Percentiles rank a stretch among this genome's conserved stretches.
phyloP scores from a whole-genome alignment of 2,329 filamentous ascomycete species.

The Helicocarpus griseus region DNA sequence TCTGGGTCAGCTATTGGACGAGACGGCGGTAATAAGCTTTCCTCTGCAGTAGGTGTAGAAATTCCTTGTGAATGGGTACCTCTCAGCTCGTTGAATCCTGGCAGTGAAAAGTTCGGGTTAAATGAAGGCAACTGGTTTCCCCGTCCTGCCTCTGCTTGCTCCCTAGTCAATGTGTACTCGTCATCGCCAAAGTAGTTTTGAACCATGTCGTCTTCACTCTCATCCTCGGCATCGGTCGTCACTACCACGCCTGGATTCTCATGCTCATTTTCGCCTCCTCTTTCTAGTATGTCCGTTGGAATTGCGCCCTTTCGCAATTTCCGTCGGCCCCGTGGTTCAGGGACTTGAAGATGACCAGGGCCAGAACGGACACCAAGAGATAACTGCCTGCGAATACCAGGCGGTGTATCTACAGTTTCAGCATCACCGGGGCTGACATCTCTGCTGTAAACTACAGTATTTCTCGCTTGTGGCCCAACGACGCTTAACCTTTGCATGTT shows the following conservation, averaged over 20 bases:
- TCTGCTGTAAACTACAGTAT: conserved; percentile 16
- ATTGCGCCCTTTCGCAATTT: not conserved
- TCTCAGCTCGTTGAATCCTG: conserved; percentile 5
- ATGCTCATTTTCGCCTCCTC: conserved; percentile 14
- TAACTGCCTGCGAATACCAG: conserved; percentile 26
- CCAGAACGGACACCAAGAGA: conserved; percentile 33
- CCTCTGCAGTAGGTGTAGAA: not conserved
- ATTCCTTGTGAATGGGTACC: too few relatives aligned
- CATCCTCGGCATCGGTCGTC: conserved; percentile 24
- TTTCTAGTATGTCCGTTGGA: not conserved
- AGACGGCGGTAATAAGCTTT: not conserved
- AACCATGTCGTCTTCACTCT: conserved; percentile 30
- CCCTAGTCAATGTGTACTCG: conserved; percentile 28
- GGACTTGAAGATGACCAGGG: conserved; percentile 24
- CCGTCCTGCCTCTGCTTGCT: conserved; percentile 24
- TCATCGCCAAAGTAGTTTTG: conserved; percentile 30
- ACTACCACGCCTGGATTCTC: conserved; percentile 22
- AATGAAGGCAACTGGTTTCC: not conserved
- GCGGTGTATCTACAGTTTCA: conserved; percentile 20
- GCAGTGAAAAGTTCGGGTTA: not conserved
- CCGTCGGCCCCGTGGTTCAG: not conserved
- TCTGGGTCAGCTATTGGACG: conserved; percentile 8
- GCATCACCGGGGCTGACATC: conserved; percentile 23
- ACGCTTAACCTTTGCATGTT: not conserved
- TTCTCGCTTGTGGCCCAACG: not conserved